These are phyloP conservation scores for Pythium apleroticum DNA, from an alignment of 352 stramenopile genomes.

Conservation along the genomic window DNA sequence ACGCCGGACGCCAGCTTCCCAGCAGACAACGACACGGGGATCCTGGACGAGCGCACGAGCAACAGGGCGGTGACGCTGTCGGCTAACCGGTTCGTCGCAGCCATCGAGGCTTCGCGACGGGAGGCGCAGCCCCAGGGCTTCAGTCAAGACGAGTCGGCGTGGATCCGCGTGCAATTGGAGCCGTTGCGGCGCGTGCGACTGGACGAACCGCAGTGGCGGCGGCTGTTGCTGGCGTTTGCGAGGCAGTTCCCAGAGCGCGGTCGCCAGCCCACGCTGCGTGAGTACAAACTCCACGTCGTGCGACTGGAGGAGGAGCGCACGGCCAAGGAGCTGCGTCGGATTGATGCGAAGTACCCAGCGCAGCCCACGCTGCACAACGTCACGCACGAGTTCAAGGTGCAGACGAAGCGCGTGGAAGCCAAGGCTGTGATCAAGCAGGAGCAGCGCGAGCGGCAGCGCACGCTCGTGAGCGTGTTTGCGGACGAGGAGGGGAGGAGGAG, in stretches of 20 bases:
- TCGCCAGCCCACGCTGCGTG: background rate
- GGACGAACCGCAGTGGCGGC: background rate
- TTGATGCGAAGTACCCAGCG: background rate
- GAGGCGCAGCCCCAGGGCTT: no score
- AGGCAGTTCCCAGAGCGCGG: background rate
- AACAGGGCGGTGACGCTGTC: no score
- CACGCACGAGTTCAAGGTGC: slow-evolving; percentile 2
- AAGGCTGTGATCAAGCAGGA: slow-evolving; percentile 2
- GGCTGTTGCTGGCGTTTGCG: slow-evolving; percentile 1
- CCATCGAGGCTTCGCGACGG: no score
- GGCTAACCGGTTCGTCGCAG: no score
- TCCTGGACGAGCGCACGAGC: no score
- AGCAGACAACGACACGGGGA: no score
- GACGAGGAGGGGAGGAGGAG: background rate
- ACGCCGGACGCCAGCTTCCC: no score
- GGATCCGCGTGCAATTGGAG: slow-evolving; percentile 1
- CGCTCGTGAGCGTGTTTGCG: background rate
- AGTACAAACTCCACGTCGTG: slow-evolving; percentile 4
- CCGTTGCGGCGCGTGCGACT: slow-evolving; percentile 1
- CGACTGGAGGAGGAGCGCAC: slow-evolving; percentile 1
- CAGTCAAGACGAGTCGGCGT: no score
- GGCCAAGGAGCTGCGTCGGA: background rate
- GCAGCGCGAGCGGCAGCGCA: background rate
- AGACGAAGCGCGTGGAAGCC: background rate
- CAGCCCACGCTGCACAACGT: background rate